Base-by-base conservation (phyloP, 805 yeast species). In the Dipodascus albidus region DNA sequence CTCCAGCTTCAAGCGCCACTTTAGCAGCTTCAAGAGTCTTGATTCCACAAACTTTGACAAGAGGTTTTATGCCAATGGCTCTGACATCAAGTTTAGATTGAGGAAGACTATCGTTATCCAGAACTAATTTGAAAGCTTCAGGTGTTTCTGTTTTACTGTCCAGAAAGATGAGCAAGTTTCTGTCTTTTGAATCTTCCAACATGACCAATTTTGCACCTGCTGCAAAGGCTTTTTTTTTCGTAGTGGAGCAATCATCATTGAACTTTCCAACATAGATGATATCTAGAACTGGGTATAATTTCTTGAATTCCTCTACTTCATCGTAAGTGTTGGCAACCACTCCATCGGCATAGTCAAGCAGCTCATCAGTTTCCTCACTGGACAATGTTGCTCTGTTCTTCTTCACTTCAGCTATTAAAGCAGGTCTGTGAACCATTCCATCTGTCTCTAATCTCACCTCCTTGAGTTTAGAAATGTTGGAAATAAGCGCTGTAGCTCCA, bases 41-140 rank as follows among this genome's bases (percentile, higher is more conserved):
- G 21, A 91, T 65, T 0, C 99, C 99, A 66, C 99, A 91, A 2
- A 91, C 81, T 64, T 91, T 91, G 3, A 85, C 85, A n/a, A 87
- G 48, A 2, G 68, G 65, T 60, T 38, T 38, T 14, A 27, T 6
- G 11, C 33, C 33, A 27, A 27, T 27, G 33, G 33, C 11, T 11
- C 11, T 27, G 11, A 27, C 33, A 27, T 27, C 33, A 6, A 27
- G 33, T 11, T 27, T 27, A 6, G 33, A 6, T 27, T 27, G 33
- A 11, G 33, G 33, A 11, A 27, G 6, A 11, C 33, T 27, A 6
- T 27, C 33, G 9, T 27, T 27, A 11, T 27, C 33, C 33, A 27
- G 6, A 27, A 27, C 33, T 27, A 27, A 27, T 11, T 27, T 27
- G 33, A 6, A 27, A 6, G 9, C 33, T 27, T 27, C 33, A 27